Evolutionary conservation across 169 alveolate genomes (phyloP).

Genomic region (Perkinsus marinus): DNA sequence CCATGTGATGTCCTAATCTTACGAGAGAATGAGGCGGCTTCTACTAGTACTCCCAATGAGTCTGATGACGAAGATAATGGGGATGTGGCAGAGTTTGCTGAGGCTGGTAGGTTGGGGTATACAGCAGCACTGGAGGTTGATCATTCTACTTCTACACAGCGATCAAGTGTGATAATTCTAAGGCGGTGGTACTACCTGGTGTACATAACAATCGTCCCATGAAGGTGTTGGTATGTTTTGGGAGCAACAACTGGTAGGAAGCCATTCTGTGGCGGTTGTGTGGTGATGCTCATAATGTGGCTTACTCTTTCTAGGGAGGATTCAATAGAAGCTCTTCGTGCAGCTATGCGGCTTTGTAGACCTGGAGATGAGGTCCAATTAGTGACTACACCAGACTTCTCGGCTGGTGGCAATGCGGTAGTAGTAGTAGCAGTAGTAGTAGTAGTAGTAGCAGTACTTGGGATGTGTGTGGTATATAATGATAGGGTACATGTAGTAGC

Average conservation of each 20-base stretch:
- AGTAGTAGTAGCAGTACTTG: no score
- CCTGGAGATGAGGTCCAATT: background rate
- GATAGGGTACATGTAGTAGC: background rate
- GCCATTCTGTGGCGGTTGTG: background rate
- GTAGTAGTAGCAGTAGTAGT: background rate
- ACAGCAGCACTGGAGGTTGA: no score
- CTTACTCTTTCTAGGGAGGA: background rate
- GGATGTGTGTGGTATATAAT: no score
- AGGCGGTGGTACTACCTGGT: background rate
- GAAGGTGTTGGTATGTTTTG: background rate
- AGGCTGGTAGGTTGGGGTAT: background rate
- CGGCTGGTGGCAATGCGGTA: background rate
- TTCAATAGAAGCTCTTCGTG: background rate
- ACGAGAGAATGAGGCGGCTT: background rate
- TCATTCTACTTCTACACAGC: no score
- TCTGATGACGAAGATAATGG: background rate
- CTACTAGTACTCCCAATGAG: background rate
- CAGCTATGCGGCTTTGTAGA: background rate
- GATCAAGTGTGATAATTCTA: background rate
- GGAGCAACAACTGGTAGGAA: background rate
- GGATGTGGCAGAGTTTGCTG: background rate
- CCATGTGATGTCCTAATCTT: background rate
- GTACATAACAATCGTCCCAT: background rate
- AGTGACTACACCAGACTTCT: background rate
- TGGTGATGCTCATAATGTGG: background rate